These are phyloP conservation scores for Tetradesmus lagerheimii DNA, from an alignment of 139 green algal genomes.

Conservation along the genomic window DNA sequence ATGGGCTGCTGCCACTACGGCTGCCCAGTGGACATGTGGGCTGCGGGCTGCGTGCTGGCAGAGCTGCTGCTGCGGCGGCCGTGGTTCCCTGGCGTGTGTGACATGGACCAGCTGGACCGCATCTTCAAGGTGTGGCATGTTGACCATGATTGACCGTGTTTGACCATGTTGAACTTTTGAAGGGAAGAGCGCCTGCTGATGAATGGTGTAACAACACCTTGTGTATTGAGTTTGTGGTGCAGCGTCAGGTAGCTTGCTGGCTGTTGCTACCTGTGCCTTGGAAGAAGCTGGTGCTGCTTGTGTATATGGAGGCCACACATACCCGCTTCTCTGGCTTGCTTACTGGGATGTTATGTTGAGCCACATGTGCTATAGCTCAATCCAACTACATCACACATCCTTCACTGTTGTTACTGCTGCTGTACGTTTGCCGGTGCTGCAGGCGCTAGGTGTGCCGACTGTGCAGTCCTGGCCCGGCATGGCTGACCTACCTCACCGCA, in stretches of 20 bases:
- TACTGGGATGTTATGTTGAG: too few relatives aligned
- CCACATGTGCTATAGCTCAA: too few relatives aligned
- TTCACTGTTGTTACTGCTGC: neutral
- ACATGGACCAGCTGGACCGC: constrained; percentile 60
- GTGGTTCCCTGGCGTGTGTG: constrained; percentile 68
- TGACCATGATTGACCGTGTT: neutral
- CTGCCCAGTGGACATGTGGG: constrained; percentile 86
- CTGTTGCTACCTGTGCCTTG: too few relatives aligned
- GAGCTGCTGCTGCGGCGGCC: constrained; percentile 83
- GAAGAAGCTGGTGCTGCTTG: too few relatives aligned
- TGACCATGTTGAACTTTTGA: neutral
- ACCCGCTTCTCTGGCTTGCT: too few relatives aligned
- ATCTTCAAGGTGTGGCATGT: constrained; percentile 57
- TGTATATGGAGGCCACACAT: too few relatives aligned
- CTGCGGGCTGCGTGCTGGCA: constrained; percentile 85
- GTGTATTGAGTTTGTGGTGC: too few relatives aligned
- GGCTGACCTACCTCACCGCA: constrained; percentile 68
- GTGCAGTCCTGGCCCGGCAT: constrained; percentile 44
- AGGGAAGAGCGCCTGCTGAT: too few relatives aligned
- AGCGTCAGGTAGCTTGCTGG: too few relatives aligned
- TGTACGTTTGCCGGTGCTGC: neutral
- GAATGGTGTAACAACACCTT: too few relatives aligned
- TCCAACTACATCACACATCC: too few relatives aligned
- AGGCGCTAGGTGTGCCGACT: constrained; percentile 79
- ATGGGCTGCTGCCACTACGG: constrained; percentile 79